Percentiles rank a stretch among this genome's conserved stretches.
phyloP scores from a whole-genome alignment of 169 alveolate species.

The Cryptosporidium muris region DNA sequence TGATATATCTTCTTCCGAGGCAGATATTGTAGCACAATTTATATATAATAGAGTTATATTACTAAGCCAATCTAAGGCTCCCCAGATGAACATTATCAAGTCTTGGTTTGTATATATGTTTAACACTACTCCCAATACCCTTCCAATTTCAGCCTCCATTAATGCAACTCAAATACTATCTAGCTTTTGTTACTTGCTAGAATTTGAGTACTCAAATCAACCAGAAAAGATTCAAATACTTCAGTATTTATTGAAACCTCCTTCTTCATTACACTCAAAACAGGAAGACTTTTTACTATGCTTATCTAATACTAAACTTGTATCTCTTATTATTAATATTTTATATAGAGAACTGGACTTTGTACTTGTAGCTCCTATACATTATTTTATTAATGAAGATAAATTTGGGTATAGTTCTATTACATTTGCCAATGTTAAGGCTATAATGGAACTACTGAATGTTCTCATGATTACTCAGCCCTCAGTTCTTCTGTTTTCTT shows the following conservation, averaged over 20 bases:
- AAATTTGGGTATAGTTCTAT: not conserved
- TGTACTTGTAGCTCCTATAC: conserved; percentile 58
- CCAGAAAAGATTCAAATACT: conserved; percentile 6
- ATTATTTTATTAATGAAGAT: conserved; percentile 4
- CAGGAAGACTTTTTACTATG: conserved; percentile 58
- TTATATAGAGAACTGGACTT: conserved; percentile 49
- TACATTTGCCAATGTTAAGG: conserved; percentile 1
- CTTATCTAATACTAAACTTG: conserved; percentile 44
- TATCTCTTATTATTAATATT: conserved; percentile 15
- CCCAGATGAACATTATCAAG: conserved; percentile 38
- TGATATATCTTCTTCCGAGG: conserved; percentile 36
- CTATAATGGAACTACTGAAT: conserved; percentile 37
- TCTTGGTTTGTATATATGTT: conserved; percentile 18
- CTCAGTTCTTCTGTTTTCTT: conserved; percentile 9
- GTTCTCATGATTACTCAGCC: conserved; percentile 49
- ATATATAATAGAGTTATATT: conserved; percentile 2
- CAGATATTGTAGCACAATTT: conserved; percentile 30
- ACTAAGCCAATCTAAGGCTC: conserved; percentile 23
- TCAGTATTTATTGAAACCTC: conserved; percentile 46
- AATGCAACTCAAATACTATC: conserved; percentile 46
- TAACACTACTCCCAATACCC: conserved; percentile 19
- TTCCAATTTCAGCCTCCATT: conserved; percentile 22
- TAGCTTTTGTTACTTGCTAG: conserved; percentile 48
- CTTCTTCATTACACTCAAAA: conserved; percentile 23
- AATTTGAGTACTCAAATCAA: not conserved